A percentile compares a stretch with the other conserved stretches of the same genome.
phyloP scores from a whole-genome alignment of 352 stramenopile species.

The Sclerospora graminicola region DNA sequence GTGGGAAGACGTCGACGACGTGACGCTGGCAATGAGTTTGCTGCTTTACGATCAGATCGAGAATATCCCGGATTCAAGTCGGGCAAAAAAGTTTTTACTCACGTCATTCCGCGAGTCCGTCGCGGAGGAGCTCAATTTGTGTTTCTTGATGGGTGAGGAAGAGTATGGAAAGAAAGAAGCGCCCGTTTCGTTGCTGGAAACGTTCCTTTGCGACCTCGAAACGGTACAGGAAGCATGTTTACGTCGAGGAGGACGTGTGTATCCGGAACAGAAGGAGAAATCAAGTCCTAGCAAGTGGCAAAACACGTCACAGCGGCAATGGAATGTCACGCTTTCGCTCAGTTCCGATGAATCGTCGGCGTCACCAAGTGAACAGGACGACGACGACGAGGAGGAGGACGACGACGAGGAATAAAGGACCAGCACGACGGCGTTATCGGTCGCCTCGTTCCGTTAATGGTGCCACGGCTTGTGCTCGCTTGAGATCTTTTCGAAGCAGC shows the following conservation, averaged over 20 bases:
- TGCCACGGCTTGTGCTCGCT: constrained; percentile 18
- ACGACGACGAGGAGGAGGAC: constrained; percentile 22
- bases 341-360: constrained; percentile 29
- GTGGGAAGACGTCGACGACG: constrained; percentile 1
- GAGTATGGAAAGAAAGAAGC: neutral
- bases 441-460: constrained; percentile 10
- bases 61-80: constrained; percentile 16
- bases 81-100: constrained; percentile 24
- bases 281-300: constrained; percentile 15
- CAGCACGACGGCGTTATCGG: too few species aligned
- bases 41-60: constrained; percentile 24
- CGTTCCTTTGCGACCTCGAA: constrained; percentile 25
- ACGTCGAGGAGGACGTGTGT: constrained; percentile 25
- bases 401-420: constrained; percentile 20
- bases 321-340: constrained; percentile 17
- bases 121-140: constrained; percentile 27
- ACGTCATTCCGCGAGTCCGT: constrained; percentile 31
- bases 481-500: constrained; percentile 32
- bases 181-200: constrained; percentile 21
- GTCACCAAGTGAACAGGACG: constrained; percentile 23
- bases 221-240: constrained; percentile 26
- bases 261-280: constrained; percentile 21
- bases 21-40: constrained; percentile 26
- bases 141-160: constrained; percentile 15
- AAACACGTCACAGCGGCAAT: constrained; percentile 2